Conservation (phyloP, 805 yeast genomes). For the Hanseniaspora mollemarum region DNA sequence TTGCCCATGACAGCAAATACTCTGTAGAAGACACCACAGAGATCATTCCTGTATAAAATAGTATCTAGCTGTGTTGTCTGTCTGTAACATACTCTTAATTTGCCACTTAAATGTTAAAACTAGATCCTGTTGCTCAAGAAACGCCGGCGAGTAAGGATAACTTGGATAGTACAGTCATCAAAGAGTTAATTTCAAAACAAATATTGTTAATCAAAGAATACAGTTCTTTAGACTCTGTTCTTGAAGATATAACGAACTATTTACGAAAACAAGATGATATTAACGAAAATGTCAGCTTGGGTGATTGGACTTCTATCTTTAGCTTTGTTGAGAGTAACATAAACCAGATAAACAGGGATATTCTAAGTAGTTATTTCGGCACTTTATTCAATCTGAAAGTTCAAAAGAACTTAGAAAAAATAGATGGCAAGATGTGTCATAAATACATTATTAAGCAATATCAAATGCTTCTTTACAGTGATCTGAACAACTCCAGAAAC, state of each 20-base stretch:
- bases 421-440: not conserved
- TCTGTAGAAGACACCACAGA: too few relatives aligned
- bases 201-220: not conserved
- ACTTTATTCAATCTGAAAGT: not conserved
- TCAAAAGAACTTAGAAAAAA: not conserved
- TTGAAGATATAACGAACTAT: not conserved
- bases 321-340: not conserved
- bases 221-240: not conserved
- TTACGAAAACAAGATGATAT: not conserved
- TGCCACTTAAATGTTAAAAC: too few relatives aligned
- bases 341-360: not conserved
- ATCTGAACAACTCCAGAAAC: not conserved
- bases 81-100: too few relatives aligned
- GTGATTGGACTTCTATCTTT: not conserved
- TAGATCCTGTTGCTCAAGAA: too few relatives aligned
- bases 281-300: not conserved
- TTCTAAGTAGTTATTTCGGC: not conserved
- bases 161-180: not conserved
- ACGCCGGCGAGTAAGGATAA: not conserved
- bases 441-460: constrained; percentile 1
- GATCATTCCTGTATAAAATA: too few relatives aligned
- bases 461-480: constrained; percentile 7
- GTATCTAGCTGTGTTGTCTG: too few relatives aligned
- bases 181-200: not conserved
- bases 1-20: too few relatives aligned